Conservation (phyloP, 2,329 filamentous ascomycete species). For the Fusarium continuum region DNA sequence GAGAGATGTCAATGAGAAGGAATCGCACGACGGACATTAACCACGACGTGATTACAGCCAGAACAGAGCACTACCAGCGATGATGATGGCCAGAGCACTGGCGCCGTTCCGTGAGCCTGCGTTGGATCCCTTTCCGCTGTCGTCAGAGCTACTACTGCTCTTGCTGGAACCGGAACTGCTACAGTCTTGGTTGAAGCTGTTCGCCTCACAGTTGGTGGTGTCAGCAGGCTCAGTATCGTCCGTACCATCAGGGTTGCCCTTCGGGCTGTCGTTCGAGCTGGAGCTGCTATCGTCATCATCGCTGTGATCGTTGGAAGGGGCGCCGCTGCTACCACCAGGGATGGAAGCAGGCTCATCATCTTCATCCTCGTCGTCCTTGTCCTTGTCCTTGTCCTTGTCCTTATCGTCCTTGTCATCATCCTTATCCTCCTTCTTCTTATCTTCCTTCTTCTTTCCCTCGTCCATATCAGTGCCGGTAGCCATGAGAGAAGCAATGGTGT, state of each 20-base stretch:
- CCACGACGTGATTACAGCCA: constrained; percentile 44
- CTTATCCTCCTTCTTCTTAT: constrained; percentile 38
- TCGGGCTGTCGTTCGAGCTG: constrained; percentile 23
- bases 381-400: constrained; percentile 24
- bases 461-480: constrained; percentile 83
- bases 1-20: constrained; percentile 6
- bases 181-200: constrained; percentile 55
- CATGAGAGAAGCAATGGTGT: constrained; percentile 79
- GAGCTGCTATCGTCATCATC: constrained; percentile 19
- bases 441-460: constrained; percentile 48
- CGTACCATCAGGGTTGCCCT: constrained; percentile 31
- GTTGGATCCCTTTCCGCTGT: constrained; percentile 46
- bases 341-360: constrained; percentile 34
- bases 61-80: constrained; percentile 49
- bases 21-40: constrained; percentile 1
- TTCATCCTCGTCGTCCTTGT: constrained; percentile 23
- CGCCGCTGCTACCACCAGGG: constrained; percentile 35
- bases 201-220: constrained; percentile 48
- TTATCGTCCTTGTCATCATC: constrained; percentile 23
- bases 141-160: constrained; percentile 44
- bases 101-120: constrained; percentile 46
- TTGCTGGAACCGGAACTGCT: constrained; percentile 31
- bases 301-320: constrained; percentile 34
- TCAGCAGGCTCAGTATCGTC: constrained; percentile 32
- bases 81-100: constrained; percentile 51